These are phyloP conservation scores for Quercus wislizeni DNA, from an alignment of 306 rosid species.

Conservation along the genomic window DNA sequence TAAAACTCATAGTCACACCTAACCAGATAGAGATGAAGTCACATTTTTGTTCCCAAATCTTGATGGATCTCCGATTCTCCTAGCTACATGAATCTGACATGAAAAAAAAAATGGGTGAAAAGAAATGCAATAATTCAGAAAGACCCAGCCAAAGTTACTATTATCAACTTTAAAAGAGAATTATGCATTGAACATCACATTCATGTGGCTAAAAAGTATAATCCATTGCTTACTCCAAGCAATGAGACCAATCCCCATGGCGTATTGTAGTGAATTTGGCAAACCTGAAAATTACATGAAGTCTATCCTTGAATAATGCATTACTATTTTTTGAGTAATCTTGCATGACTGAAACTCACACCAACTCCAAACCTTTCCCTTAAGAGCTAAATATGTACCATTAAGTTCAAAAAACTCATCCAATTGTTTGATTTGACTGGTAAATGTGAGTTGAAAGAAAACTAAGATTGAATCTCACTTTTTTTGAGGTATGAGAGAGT, in stretches of 20 bases:
- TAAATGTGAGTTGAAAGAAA: too few relatives aligned
- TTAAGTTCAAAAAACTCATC: too few relatives aligned
- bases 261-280: neutral
- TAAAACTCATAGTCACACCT: constrained; percentile 3
- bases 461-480: too few relatives aligned
- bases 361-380: too few relatives aligned
- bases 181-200: neutral
- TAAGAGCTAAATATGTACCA: too few relatives aligned
- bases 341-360: neutral
- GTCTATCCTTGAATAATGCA: neutral
- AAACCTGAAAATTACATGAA: constrained; percentile 1
- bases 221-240: neutral
- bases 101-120: neutral
- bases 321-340: neutral
- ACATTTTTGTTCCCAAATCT: neutral
- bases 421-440: too few relatives aligned
- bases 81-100: neutral
- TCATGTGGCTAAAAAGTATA: too few relatives aligned
- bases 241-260: neutral
- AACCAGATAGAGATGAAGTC: constrained; percentile 6
- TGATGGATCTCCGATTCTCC: neutral
- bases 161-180: neutral
- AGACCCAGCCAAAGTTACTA: neutral
- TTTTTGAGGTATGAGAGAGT: too few relatives aligned
- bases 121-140: neutral